phyloP scores from a whole-genome alignment of 2,329 filamentous ascomycete genomes.

The Didymella exigua region DNA sequence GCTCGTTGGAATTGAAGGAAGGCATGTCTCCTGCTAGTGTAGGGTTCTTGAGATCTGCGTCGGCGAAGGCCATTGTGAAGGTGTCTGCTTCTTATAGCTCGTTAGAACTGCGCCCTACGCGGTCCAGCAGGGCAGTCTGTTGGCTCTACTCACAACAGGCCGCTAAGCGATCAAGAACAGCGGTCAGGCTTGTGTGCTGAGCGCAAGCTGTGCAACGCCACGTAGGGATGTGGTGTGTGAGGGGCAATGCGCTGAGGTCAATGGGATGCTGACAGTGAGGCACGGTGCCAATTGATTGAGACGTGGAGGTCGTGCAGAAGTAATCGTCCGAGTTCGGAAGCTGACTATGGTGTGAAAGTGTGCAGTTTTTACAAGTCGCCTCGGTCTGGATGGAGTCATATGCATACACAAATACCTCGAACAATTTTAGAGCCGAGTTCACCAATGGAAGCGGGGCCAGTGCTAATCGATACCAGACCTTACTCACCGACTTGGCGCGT shows the following conservation, averaged over 20 bases:
- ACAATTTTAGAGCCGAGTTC: conserved; percentile 10
- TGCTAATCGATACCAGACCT: conserved; percentile 11
- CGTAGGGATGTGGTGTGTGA: conserved; percentile 14
- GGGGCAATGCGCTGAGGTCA: conserved; percentile 11
- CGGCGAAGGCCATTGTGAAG: conserved; percentile 23
- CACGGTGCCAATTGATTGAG: conserved; percentile 4
- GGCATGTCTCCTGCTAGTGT: conserved; percentile 33
- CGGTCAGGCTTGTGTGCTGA: conserved; percentile 24
- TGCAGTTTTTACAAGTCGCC: not conserved
- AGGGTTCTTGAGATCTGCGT: conserved; percentile 20
- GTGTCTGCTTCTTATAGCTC: conserved; percentile 23
- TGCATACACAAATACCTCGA: conserved; percentile 12
- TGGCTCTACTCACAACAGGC: conserved; percentile 14
- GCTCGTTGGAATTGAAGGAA: conserved; percentile 33
- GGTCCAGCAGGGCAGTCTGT: not conserved
- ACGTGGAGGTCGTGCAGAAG: not conserved
- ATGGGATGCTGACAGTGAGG: conserved; percentile 12
- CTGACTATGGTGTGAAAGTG: not conserved
- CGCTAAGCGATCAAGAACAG: conserved; percentile 17
- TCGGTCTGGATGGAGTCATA: conserved; percentile 14
- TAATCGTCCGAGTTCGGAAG: not conserved
- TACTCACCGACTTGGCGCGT: conserved; percentile 1
- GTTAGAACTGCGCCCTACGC: conserved; percentile 11
- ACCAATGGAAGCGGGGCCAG: not conserved
- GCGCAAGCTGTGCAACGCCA: conserved; percentile 13